Base-by-base conservation (phyloP, 2,329 filamentous ascomycete species). In the Phialophora verrucosa region DNA sequence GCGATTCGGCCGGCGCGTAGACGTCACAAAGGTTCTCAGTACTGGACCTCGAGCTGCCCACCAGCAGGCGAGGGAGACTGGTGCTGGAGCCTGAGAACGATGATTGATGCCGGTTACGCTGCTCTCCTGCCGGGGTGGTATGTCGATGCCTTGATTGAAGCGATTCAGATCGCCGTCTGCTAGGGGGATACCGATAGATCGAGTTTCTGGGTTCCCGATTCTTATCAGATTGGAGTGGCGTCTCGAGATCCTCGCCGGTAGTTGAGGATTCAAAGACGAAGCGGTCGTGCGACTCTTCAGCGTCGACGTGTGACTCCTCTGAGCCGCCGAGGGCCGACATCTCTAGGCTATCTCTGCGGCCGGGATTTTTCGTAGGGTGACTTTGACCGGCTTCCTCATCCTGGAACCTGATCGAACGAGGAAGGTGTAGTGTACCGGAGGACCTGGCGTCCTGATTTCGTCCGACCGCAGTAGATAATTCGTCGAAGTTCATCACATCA, bases 1-100 rank as follows among this genome's bases (percentile, higher is more conserved):
- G 85, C 71, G 87, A 84, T 0, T 86, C 81, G 3, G 69, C 74
- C 73, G 65, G 76, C 11, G 25, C 31, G 17, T 58, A 38, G 29
- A 56, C 31, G n/a, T 58, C 49, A 53, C 55, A 25, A 2, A 60
- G 20, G 17, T 38, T 32, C n/a, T 62, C 55, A 32, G n/a, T 25
- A 31, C 42, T 44, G 10, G 29, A 29, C 11, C 31, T 17, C 8
- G 55, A 53, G 59, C 27, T 62, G 35, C 59, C 29, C 14, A 66
- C 44, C 3, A 66, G 47, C 25, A 66, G 49, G 3, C 59, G 64
- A 23, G 64, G 60, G 1, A 62, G 47, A 50, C 57, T 59, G 57
- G 57, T 47, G 8, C 23, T 49, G 8, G 57, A 59, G 7, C 57
- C 57, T 25, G 42, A 59, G 57, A 47, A 59, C 44, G 57, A 59